Evolutionary conservation across 352 stramenopile genomes (phyloP).

Genomic region (Phytophthora tentaculata): DNA sequence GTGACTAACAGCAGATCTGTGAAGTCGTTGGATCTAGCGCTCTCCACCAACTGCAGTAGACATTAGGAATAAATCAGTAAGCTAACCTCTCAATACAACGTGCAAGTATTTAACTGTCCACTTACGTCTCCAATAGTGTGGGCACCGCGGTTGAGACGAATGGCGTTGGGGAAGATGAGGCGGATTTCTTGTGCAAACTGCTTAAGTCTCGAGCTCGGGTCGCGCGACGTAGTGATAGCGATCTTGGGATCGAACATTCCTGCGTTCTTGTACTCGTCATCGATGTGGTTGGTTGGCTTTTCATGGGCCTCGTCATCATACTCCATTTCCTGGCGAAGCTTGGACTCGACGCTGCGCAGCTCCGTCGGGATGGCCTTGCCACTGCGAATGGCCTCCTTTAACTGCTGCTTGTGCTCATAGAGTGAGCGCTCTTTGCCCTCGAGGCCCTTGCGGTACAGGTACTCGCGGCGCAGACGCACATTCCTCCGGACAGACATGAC

Average conservation of each 20-base stretch:
- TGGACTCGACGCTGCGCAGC: conserved; percentile 93
- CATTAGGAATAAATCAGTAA: conserved; percentile 4
- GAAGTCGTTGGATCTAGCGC: conserved; percentile 96
- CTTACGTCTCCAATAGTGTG: conserved; percentile 92
- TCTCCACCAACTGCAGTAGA: conserved; percentile 93
- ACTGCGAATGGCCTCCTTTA: conserved; percentile 94
- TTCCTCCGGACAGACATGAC: conserved; percentile 93
- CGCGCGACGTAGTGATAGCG: conserved; percentile 98
- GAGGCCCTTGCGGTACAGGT: conserved; percentile 98
- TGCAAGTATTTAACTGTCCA: neutral
- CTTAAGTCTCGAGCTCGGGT: conserved; percentile 97
- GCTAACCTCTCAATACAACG: neutral
- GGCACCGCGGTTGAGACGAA: conserved; percentile 96
- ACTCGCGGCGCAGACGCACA: conserved; percentile 98
- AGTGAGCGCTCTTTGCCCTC: conserved; percentile 94
- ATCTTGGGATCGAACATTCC: conserved; percentile 97
- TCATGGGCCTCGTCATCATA: conserved; percentile 92
- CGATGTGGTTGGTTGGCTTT: conserved; percentile 92
- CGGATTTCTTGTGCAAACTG: conserved; percentile 99
- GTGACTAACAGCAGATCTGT: conserved; percentile 98
- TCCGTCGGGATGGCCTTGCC: conserved; percentile 98
- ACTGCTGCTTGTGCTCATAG: conserved; percentile 98
- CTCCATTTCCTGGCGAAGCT: conserved; percentile 92
- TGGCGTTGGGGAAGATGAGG: conserved; percentile 98
- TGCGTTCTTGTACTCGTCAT: conserved; percentile 99